phyloP scores from a whole-genome alignment of 306 rosid species.

The Trifolium dubium region DNA sequence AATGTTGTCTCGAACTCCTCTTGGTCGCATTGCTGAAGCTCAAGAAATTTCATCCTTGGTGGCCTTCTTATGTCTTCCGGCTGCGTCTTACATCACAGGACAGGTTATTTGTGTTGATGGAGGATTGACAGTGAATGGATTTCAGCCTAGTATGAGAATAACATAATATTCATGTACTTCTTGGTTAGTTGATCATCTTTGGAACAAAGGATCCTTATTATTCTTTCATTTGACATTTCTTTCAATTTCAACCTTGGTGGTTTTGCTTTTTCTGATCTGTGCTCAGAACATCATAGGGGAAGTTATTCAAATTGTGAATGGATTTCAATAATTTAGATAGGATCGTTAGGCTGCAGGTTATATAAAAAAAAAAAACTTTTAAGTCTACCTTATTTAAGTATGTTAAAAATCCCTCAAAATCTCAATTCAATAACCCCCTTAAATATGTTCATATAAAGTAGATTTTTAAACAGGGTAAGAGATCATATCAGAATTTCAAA shows the following conservation, averaged over 20 bases:
- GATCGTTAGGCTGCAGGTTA: no score
- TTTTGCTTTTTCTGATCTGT: constrained; percentile 65
- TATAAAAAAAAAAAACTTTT: no score
- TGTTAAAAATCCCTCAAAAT: no score
- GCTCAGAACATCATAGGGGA: constrained; percentile 66
- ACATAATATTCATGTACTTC: constrained; percentile 32
- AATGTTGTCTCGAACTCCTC: constrained; percentile 58
- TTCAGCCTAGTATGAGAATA: constrained; percentile 51
- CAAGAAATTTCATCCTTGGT: constrained; percentile 80
- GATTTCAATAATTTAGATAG: constrained; percentile 28
- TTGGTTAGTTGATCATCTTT: constrained; percentile 8
- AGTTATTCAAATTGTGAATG: constrained; percentile 52
- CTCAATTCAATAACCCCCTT: no score
- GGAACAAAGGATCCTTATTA: constrained; percentile 6
- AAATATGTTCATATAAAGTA: no score
- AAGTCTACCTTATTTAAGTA: no score
- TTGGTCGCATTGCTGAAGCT: constrained; percentile 69
- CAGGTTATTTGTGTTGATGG: constrained; percentile 81
- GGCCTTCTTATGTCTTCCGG: constrained; percentile 82
- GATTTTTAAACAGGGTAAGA: no score
- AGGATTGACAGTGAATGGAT: constrained; percentile 71
- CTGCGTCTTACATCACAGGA: constrained; percentile 86
- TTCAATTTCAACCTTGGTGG: constrained; percentile 46
- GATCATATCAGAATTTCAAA: no score
- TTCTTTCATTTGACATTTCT: constrained; percentile 2